Base-by-base conservation (phyloP, 2,329 filamentous ascomycete genomes). In the Monilinia fructicola region DNA sequence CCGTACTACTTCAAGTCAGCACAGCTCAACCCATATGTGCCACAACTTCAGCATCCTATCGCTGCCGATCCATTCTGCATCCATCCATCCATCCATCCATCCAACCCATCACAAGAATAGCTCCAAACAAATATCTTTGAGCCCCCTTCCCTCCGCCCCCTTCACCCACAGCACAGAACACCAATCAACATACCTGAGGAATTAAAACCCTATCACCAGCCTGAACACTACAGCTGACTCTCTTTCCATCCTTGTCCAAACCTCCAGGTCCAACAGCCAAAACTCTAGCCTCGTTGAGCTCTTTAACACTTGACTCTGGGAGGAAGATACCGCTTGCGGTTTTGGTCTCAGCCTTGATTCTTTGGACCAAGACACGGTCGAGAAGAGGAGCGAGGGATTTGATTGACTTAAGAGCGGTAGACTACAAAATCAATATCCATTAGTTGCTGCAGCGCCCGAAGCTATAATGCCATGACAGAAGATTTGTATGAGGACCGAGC, bases 311-410 rank as follows among this genome's bases (percentile, higher is more conserved):
- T 70, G 90, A 93, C 84, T 99, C 95, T 74, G 95, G 95, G 72
- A 99, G 91, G 86, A 96, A 97, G 85, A 99, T 97, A 77, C 95
- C 95, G 77, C 89, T 89, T 75, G 95, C 93, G 60, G 95, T 99
- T 87, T 97, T 97, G 78, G 93, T 81, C 83, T 98, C 94, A 77
- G 94, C 91, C 85, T 98, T 98, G 83, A 97, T 83, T 81, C 95
- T 92, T 88, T 99, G 95, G 74, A 99, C 92, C 72, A 99, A 90
- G 75, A 99, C 93, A 76, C 95, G 94, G 88, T 99, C 95, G 81
- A 99, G 89, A 74, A 99, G 93, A 71, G 95, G 95, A 68, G 90
- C 91, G 76, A 99, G 93, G 77, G 89, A 89, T 83, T 94, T 95
- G 87, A 99, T 93, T 79, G 91, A 96, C 81, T 94, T 95, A 83